Percentiles rank a stretch among this genome's conserved stretches.
phyloP scores from a whole-genome alignment of 192 early-diverging fungal species.

The Piromyces finnis region DNA sequence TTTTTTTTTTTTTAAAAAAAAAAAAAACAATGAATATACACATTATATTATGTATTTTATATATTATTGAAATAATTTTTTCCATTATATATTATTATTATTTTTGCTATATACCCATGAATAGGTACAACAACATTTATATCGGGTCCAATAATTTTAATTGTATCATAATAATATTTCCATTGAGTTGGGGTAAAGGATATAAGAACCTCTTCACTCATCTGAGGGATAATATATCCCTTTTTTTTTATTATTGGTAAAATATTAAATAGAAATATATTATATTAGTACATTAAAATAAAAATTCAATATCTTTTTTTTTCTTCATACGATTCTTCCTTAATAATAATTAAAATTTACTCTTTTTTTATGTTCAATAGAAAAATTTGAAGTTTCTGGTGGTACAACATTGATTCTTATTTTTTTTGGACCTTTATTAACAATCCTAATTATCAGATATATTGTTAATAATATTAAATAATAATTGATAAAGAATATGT shows the following conservation, averaged over 20 bases:
- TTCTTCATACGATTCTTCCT: too few species aligned
- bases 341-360: background rate
- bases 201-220: background rate
- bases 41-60: too few species aligned
- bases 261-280: too few species aligned
- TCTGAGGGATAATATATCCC: background rate
- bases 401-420: background rate
- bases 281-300: too few species aligned
- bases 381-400: background rate
- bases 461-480: too few species aligned
- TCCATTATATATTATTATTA: too few species aligned
- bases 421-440: background rate
- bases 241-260: too few species aligned
- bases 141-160: background rate
- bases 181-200: background rate
- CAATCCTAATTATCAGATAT: background rate
- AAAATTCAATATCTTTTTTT: too few species aligned
- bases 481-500: too few species aligned
- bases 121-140: background rate
- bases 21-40: too few species aligned
- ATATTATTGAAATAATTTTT: too few species aligned
- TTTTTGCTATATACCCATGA: background rate
- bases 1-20: too few species aligned
- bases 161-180: background rate
- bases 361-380: background rate